A percentile compares a stretch with the other conserved stretches of the same genome.
Evolutionary conservation across 2,329 filamentous ascomycete genomes (phyloP).

Genomic region (Helotiales sp.): DNA sequence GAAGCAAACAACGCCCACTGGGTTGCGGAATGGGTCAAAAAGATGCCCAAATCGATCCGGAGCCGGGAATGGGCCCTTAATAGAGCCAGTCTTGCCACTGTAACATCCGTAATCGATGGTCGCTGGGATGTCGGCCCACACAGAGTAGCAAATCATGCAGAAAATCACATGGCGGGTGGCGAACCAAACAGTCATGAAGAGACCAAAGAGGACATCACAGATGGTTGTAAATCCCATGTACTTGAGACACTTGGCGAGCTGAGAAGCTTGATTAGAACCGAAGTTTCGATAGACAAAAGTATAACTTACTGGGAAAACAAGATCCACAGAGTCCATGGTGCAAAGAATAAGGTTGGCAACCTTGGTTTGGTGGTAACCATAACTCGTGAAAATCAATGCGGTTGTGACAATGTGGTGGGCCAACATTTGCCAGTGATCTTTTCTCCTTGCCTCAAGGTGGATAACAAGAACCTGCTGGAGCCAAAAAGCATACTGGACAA

Average conservation of each 20-base stretch:
- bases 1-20: constrained; percentile 79
- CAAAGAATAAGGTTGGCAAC: constrained; percentile 89
- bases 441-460: constrained; percentile 90
- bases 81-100: constrained; percentile 57
- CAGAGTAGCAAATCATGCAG: constrained; percentile 79
- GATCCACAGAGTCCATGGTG: constrained; percentile 92
- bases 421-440: constrained; percentile 97
- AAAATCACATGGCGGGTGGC: constrained; percentile 82
- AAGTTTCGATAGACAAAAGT: not conserved
- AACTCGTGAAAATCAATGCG: constrained; percentile 78
- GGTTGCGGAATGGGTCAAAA: constrained; percentile 73
- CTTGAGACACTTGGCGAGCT: constrained; percentile 92
- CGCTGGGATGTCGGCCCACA: constrained; percentile 68
- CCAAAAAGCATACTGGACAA: constrained; percentile 92
- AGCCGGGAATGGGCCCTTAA: constrained; percentile 58
- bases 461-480: constrained; percentile 93
- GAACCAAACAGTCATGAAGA: constrained; percentile 89
- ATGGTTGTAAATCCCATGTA: constrained; percentile 77
- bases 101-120: constrained; percentile 76
- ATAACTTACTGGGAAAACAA: constrained; percentile 77
- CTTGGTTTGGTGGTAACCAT: constrained; percentile 84
- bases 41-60: constrained; percentile 64
- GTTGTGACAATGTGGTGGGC: constrained; percentile 92
- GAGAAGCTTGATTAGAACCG: constrained; percentile 16
- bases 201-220: constrained; percentile 82